These are phyloP conservation scores for Takakia lepidozioides DNA, from an alignment of 225 moss, liverwort and hornwort species.

Conservation along the genomic window DNA sequence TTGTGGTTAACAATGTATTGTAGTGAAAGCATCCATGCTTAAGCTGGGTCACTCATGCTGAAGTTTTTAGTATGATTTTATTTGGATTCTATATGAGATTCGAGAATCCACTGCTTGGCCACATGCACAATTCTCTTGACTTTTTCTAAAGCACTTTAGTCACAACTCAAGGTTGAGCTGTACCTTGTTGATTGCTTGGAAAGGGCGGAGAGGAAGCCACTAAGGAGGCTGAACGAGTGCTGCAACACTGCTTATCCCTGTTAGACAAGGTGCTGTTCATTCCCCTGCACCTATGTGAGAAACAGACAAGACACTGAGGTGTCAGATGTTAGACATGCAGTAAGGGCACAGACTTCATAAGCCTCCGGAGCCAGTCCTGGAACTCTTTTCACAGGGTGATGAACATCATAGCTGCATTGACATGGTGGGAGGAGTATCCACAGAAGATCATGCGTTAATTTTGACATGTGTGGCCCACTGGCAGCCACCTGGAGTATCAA, in stretches of 20 bases:
- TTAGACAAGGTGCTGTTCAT: slow-evolving; percentile 83
- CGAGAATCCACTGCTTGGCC: too few relatives aligned
- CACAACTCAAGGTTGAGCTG: background rate
- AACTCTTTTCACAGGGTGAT: background rate
- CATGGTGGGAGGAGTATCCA: too few relatives aligned
- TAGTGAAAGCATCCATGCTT: background rate
- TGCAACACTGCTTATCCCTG: slow-evolving; percentile 59
- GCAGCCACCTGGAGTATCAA: slow-evolving; percentile 58
- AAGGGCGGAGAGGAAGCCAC: slow-evolving; percentile 46
- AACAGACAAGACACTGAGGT: too few relatives aligned
- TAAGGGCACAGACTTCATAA: too few relatives aligned
- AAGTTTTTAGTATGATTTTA: background rate
- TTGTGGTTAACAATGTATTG: background rate
- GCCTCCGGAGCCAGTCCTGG: background rate
- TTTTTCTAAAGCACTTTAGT: background rate
- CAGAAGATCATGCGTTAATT: too few relatives aligned
- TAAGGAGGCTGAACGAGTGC: slow-evolving; percentile 54
- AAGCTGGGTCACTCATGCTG: too few relatives aligned
- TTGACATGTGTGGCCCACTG: slow-evolving; percentile 1
- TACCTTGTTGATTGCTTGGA: background rate
- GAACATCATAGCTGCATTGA: background rate
- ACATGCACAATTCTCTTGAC: background rate
- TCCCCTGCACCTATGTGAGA: slow-evolving; percentile 1
- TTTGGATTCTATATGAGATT: background rate
- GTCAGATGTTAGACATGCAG: background rate